Evolutionary conservation across 192 early-diverging fungal species (phyloP).

Genomic region (Backusella mclennaniae): DNA sequence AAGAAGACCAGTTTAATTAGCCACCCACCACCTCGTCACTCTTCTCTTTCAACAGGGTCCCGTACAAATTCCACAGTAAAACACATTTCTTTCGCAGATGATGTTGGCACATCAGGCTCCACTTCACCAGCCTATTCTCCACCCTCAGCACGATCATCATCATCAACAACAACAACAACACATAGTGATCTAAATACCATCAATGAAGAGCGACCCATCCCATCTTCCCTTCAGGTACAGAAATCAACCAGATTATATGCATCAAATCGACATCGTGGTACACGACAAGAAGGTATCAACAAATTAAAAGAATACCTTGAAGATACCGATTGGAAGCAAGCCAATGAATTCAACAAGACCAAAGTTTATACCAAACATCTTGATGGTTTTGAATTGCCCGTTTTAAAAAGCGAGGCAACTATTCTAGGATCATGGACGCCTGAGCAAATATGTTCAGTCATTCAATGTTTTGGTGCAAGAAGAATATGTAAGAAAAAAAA

Average conservation of each 20-base stretch:
- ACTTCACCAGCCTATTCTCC: not conserved
- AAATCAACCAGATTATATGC: slow-evolving; percentile 14
- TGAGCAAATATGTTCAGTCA: slow-evolving; percentile 31
- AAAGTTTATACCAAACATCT: slow-evolving; percentile 41
- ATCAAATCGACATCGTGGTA: slow-evolving; percentile 39
- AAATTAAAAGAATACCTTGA: slow-evolving; percentile 39
- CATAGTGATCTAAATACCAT: not conserved
- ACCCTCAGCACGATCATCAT: not conserved
- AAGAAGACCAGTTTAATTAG: not conserved
- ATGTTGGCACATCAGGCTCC: not conserved
- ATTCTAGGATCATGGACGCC: slow-evolving; percentile 37
- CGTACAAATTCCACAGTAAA: not conserved
- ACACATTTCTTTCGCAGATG: not conserved
- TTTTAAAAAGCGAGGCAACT: slow-evolving; percentile 43
- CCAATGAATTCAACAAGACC: slow-evolving; percentile 30
- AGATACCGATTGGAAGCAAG: slow-evolving; percentile 40
- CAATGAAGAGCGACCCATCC: not conserved
- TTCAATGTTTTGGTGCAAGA: slow-evolving; percentile 36
- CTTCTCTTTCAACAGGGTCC: slow-evolving; percentile 17
- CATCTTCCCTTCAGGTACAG: not conserved
- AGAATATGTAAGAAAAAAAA: slow-evolving; percentile 37
- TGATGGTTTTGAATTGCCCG: slow-evolving; percentile 40
- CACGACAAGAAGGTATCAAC: slow-evolving; percentile 16
- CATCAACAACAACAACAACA: not conserved
- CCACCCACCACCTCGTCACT: slow-evolving; percentile 35